Evolutionary conservation across 2,329 filamentous ascomycete species (phyloP), one percentile per base, ranked within the genome.

Genomic region (Exserohilum rostratum): DNA sequence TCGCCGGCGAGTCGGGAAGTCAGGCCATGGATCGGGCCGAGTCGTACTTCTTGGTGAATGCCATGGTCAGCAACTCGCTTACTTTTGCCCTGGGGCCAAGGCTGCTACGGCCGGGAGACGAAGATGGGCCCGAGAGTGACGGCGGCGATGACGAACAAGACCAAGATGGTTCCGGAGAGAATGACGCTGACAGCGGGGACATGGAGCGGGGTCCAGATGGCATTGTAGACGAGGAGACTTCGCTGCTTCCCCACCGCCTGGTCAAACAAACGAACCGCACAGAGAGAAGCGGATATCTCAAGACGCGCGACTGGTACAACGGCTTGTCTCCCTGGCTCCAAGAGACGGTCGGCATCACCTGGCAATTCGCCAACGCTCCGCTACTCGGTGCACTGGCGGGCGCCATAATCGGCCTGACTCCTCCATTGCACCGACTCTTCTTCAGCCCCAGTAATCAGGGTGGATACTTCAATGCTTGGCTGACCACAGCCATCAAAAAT

Each of bases 391-490:
- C 86, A 0, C 62, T 84, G 2, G 68, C 84, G 2, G 87, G 87
- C 4, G 80, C 79, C 2, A 64, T 87, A 13, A 79, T 90, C 25
- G 87, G 87, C 1, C 75, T 90, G 2, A 78, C 82, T 0, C 86
- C 86, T 0, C 64, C 79, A 0, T 75, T 90, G 0, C 86, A 89
- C 61, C 72, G 72, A 3, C 80, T 83, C 2, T 89, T 90, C 71
- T 90, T 90, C 76, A 79, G 74, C 46, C 72, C 79, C 11, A 79
- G 79, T 7, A 69, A 82, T 6, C 75, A 87, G 5, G 87, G 87
- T 5, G 86, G 87, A 1, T 83, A 87, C 51, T 82, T 89, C 62
- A 86, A 83, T 17, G 86, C 86, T 1, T 90, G 86, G 87, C 74
- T 90, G 34, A 89, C 86, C 0, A 78, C 80, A 0, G 82, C 83